These are phyloP conservation scores for Tuber magnatum DNA, from an alignment of 495 filamentous ascomycete genomes.

Conservation along the genomic window DNA sequence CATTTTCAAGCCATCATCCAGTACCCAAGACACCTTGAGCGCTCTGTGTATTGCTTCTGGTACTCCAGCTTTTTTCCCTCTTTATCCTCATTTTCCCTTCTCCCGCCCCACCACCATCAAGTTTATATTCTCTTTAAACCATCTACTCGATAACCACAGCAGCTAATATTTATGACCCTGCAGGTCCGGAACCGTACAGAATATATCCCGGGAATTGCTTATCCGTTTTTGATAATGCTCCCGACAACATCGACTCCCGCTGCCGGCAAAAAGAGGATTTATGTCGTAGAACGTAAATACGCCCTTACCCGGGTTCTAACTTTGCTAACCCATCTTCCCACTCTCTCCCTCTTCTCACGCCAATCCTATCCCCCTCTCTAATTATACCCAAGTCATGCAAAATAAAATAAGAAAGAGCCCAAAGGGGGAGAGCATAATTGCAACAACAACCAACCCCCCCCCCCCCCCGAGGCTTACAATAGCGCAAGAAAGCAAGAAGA, in stretches of 20 bases:
- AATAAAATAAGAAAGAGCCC: neutral
- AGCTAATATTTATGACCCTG: neutral
- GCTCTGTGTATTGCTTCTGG: neutral
- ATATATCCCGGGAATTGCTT: neutral
- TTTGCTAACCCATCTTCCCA: neutral
- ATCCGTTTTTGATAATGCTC: constrained; percentile 17
- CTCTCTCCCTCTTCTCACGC: neutral
- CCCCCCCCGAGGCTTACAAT: neutral
- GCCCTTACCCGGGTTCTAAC: constrained; percentile 20
- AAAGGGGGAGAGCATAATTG: neutral
- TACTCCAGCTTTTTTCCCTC: neutral
- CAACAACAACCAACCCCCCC: too few relatives aligned
- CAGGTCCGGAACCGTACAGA: neutral
- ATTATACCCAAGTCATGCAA: neutral
- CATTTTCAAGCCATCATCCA: neutral
- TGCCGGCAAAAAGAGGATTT: constrained; percentile 32
- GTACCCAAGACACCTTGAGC: neutral
- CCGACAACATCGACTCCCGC: constrained; percentile 17
- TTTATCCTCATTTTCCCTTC: neutral
- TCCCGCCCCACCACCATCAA: neutral
- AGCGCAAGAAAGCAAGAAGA: neutral
- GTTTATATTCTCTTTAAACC: neutral
- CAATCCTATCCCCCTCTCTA: neutral
- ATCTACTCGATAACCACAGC: neutral
- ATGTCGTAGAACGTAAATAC: constrained; percentile 36